Evolutionary conservation across 2,329 filamentous ascomycete species (phyloP), one percentile per base, ranked within the genome.

Genomic region (Xylariaceae sp.): DNA sequence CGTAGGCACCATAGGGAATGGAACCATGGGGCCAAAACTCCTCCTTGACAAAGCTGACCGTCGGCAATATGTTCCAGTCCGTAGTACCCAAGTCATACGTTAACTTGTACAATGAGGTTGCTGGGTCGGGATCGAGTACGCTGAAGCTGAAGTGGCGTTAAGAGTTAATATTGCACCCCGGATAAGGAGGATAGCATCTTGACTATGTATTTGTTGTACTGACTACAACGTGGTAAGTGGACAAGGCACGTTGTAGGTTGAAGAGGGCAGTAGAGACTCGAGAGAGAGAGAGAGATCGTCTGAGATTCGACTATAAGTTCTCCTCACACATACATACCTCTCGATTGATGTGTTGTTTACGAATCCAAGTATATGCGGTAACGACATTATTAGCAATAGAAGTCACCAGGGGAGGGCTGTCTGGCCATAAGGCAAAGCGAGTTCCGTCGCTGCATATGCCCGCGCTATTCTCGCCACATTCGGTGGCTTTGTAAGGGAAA

Each of bases 351-450:
- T 67, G 65, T 2, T 15, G 7, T 51, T 70, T 64, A 23, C 47
- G 51, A 55, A 69, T 68, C 67, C 68, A 70, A 7, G 67, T 67
- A 48, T 68, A 68, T n/a, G 60, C 57, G 8, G 62, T 64, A 13
- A 60, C 61, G 9, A 58, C 55, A 34, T 55, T 63, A 18, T 61
- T 60, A 3, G 37, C 54, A 30, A 51, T 51, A 48, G 67, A 64
- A 39, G 55, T 39, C 15, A 66, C 55, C 44, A 70, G 52, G 1
- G 67, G 68, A 35, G 67, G 67, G 10, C 57, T 60, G 45, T 70
- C 65, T 4, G 68, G 66, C 68, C 68, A 70, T 10, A 69, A 55
- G 35, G 62, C 63, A 44, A 64, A 69, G n/a, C 67, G 66, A 30
- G 58, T 47, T 10, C 60, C 58, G 51, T 64, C 60, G n/a, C 5